These are phyloP conservation scores for Arabis hirsuta DNA, from an alignment of 345 rosid species.

Conservation along the genomic window DNA sequence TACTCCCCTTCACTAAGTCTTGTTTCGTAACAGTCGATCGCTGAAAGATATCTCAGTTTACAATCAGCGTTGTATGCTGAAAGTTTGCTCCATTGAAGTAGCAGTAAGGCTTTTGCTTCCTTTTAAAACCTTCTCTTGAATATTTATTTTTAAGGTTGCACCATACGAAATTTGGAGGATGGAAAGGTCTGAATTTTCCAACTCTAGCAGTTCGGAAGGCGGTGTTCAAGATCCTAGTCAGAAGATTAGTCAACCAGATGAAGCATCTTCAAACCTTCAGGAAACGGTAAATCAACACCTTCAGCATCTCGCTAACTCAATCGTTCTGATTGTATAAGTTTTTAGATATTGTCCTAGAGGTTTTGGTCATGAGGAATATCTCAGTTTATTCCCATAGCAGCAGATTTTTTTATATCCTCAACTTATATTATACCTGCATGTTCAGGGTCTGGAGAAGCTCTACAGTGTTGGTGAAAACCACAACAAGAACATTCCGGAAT, in stretches of 20 bases:
- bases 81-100: not conserved
- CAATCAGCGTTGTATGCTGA: not conserved
- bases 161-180: slow-evolving; percentile 72
- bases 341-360: not conserved
- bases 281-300: slow-evolving; percentile 58
- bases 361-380: slow-evolving; percentile 4
- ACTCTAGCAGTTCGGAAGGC: slow-evolving; percentile 48
- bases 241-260: slow-evolving; percentile 49
- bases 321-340: not conserved
- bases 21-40: slow-evolving; percentile 7
- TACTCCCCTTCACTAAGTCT: not conserved
- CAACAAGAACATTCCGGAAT: slow-evolving; percentile 43
- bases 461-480: slow-evolving; percentile 43
- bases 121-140: slow-evolving; percentile 5
- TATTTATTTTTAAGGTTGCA: slow-evolving; percentile 62
- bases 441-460: slow-evolving; percentile 56
- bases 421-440: slow-evolving; percentile 31
- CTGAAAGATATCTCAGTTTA: slow-evolving; percentile 1
- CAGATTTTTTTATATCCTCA: not conserved
- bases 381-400: not conserved
- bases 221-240: slow-evolving; percentile 52
- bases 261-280: slow-evolving; percentile 46
- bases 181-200: slow-evolving; percentile 63
- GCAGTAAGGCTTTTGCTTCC: slow-evolving; percentile 1
- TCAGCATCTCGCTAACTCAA: slow-evolving; percentile 15